Evolutionary conservation across 805 yeast genomes (phyloP).

Genomic region (Candida vartiovaarae): DNA sequence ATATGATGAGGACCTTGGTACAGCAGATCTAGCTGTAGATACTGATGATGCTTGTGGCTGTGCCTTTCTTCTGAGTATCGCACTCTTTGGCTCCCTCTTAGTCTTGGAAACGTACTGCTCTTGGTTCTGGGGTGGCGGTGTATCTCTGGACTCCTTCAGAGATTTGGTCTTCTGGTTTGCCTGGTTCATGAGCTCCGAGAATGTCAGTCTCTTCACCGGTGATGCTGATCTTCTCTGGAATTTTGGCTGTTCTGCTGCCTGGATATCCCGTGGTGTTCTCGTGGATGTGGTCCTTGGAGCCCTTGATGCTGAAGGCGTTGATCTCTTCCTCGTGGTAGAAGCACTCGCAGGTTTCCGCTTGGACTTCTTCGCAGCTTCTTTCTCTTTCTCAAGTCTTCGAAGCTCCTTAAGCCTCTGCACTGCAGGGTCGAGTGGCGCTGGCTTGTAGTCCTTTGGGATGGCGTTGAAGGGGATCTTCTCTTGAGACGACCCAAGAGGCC

Average conservation of each 20-base stretch:
- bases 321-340: not conserved
- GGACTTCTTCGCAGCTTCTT: slow-evolving; percentile 19
- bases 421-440: slow-evolving; percentile 53
- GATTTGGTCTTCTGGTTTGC: slow-evolving; percentile 36
- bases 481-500: not conserved
- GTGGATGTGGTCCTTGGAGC: not conserved
- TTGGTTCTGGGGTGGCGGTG: slow-evolving; percentile 9
- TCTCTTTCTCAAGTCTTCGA: slow-evolving; percentile 44
- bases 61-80: not conserved
- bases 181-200: slow-evolving; percentile 50
- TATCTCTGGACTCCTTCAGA: slow-evolving; percentile 14
- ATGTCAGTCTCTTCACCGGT: slow-evolving; percentile 39
- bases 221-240: slow-evolving; percentile 6
- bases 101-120: slow-evolving; percentile 5
- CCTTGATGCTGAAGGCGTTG: not conserved
- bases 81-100: slow-evolving; percentile 8
- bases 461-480: slow-evolving; percentile 2
- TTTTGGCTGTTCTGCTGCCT: slow-evolving; percentile 1
- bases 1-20: too few species aligned
- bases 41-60: too few species aligned
- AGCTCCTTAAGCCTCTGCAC: slow-evolving; percentile 63
- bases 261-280: slow-evolving; percentile 1
- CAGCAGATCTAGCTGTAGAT: too few species aligned
- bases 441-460: slow-evolving; percentile 2
- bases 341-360: slow-evolving; percentile 1